These are phyloP conservation scores for Cyanidiococcus yangmingshanensis DNA, from an alignment of 23 red algal genomes.

Conservation along the genomic window DNA sequence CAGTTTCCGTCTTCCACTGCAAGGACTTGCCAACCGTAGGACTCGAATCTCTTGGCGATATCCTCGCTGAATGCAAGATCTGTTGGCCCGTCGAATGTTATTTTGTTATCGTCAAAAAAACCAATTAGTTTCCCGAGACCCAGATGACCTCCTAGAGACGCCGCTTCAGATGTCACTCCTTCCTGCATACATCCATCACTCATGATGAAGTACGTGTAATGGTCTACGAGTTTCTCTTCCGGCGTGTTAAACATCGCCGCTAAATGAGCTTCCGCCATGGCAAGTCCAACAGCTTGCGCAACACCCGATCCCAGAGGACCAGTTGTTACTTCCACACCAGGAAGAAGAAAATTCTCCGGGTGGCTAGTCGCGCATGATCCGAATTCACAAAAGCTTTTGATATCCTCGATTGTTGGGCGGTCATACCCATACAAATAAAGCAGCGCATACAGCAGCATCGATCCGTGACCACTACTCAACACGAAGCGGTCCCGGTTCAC, in stretches of 20 bases:
- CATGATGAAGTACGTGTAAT: constrained; percentile 78
- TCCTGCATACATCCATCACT: constrained; percentile 92
- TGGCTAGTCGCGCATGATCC: constrained; percentile 63
- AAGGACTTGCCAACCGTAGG: constrained; percentile 83
- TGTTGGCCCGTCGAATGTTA: constrained; percentile 82
- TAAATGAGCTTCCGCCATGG: constrained; percentile 76
- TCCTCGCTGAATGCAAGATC: constrained; percentile 85
- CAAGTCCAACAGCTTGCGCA: constrained; percentile 78
- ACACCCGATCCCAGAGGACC: constrained; percentile 86
- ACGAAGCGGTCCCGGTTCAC: constrained; percentile 89
- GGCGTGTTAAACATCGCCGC: constrained; percentile 81
- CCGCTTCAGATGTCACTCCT: constrained; percentile 67
- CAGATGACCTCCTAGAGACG: constrained; percentile 73
- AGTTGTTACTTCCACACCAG: constrained; percentile 75
- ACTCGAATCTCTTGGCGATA: constrained; percentile 60
- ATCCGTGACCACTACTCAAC: constrained; percentile 76
- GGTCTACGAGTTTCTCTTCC: constrained; percentile 54
- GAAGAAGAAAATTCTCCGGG: constrained; percentile 60
- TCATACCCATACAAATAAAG: constrained; percentile 75
- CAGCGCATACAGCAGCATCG: constrained; percentile 87
- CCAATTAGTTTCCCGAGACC: constrained; percentile 87
- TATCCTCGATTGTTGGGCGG: constrained; percentile 60
- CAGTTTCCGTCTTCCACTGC: constrained; percentile 53
- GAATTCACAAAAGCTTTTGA: constrained; percentile 64
- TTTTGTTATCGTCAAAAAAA: constrained; percentile 90